phyloP scores from a whole-genome alignment of 352 stramenopile genomes.

The Pythium coloratum region DNA sequence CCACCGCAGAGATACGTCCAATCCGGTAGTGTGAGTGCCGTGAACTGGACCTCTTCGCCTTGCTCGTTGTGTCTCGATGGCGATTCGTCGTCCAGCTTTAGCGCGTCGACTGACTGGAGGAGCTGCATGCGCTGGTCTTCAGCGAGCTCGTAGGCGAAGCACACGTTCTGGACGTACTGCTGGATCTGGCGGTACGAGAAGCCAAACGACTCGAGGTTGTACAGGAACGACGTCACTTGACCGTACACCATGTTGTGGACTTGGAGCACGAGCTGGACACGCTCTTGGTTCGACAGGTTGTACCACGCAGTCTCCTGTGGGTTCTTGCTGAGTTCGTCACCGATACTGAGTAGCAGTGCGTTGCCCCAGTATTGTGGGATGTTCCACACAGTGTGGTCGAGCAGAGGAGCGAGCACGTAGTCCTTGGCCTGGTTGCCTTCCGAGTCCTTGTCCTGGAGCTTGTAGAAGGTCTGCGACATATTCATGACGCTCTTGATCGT shows the following conservation, averaged over 20 bases:
- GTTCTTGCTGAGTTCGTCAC: slow-evolving; percentile 77
- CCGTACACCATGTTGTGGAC: slow-evolving; percentile 82
- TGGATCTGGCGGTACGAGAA: slow-evolving; percentile 64
- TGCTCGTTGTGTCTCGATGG: slow-evolving; percentile 18
- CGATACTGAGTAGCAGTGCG: slow-evolving; percentile 69
- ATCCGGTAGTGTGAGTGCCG: slow-evolving; percentile 57
- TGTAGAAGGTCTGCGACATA: slow-evolving; percentile 84
- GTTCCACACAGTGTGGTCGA: slow-evolving; percentile 65
- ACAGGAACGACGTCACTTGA: slow-evolving; percentile 71
- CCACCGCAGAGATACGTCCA: slow-evolving; percentile 47
- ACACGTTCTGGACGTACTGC: slow-evolving; percentile 75
- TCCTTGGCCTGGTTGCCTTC: slow-evolving; percentile 35
- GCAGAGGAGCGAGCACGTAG: slow-evolving; percentile 55
- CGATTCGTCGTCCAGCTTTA: slow-evolving; percentile 25
- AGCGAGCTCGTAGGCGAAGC: slow-evolving; percentile 76
- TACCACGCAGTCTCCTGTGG: slow-evolving; percentile 69
- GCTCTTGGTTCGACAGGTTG: slow-evolving; percentile 51
- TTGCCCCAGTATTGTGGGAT: slow-evolving; percentile 72
- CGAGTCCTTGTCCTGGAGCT: slow-evolving; percentile 3
- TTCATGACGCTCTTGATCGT: slow-evolving; percentile 81
- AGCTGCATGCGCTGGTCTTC: slow-evolving; percentile 80
- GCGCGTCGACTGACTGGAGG: slow-evolving; percentile 52
- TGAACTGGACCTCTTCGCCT: slow-evolving; percentile 56
- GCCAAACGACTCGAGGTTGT: slow-evolving; percentile 74
- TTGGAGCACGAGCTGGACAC: slow-evolving; percentile 67